Percentiles rank a stretch among this genome's conserved stretches.
phyloP scores from a whole-genome alignment of 2,329 filamentous ascomycete species.

The Colletotrichum lini region DNA sequence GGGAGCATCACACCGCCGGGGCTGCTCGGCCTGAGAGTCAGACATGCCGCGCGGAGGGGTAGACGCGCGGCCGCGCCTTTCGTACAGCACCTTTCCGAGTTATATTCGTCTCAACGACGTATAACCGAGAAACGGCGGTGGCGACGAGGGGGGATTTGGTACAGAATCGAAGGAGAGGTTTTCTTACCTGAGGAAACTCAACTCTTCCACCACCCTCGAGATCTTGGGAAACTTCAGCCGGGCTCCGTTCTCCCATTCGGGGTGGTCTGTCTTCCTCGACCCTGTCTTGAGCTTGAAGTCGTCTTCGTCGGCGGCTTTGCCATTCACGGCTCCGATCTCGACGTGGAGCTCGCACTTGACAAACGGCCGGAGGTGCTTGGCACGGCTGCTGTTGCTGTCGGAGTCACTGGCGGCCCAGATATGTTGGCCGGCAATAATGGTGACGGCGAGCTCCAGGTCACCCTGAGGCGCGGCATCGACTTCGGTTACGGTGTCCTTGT shows the following conservation, averaged over 20 bases:
- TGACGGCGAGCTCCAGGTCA: slow-evolving; percentile 78
- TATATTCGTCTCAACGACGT: slow-evolving; percentile 7
- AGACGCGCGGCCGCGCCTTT: slow-evolving; percentile 24
- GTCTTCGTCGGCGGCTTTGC: slow-evolving; percentile 60
- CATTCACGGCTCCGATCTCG: slow-evolving; percentile 68
- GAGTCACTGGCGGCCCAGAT: slow-evolving; percentile 70
- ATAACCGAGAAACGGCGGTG: slow-evolving; percentile 28
- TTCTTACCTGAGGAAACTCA: slow-evolving; percentile 81
- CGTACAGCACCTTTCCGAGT: neutral
- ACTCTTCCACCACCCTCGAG: slow-evolving; percentile 74
- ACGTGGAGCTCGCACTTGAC: slow-evolving; percentile 87
- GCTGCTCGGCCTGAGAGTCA: slow-evolving; percentile 15
- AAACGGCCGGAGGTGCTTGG: slow-evolving; percentile 72
- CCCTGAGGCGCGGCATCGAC: slow-evolving; percentile 63
- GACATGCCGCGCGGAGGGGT: slow-evolving; percentile 20
- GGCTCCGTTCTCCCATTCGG: slow-evolving; percentile 70
- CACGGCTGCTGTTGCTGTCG: slow-evolving; percentile 49
- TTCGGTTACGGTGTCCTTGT: slow-evolving; percentile 57
- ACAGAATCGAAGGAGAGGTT: neutral
- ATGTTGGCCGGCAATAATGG: slow-evolving; percentile 82
- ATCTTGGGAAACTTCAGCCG: slow-evolving; percentile 72
- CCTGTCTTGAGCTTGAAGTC: slow-evolving; percentile 73
- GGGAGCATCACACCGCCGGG: slow-evolving; percentile 3
- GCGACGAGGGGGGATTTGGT: too few species aligned
- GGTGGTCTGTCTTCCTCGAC: slow-evolving; percentile 71